Evolutionary conservation across 31 red algal species (phyloP).

Genomic region (Endocladia muricata): DNA sequence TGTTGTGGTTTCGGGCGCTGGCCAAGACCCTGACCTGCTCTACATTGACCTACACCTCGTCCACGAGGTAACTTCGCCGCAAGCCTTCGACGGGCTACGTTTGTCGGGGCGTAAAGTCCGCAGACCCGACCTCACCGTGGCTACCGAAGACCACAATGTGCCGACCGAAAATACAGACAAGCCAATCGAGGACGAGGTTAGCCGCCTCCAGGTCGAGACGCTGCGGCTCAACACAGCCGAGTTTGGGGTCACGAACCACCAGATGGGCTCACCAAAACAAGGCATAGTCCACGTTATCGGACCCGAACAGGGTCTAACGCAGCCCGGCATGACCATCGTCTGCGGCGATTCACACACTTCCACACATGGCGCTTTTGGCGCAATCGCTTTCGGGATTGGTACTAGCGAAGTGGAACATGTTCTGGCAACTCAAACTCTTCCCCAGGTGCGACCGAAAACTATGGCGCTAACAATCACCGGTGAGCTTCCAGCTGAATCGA

Average conservation of each 20-base stretch:
- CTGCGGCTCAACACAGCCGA: not conserved
- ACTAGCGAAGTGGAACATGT: slow-evolving; percentile 84
- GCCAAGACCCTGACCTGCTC: not conserved
- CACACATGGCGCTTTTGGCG: slow-evolving; percentile 90
- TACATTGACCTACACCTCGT: not conserved
- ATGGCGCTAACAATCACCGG: slow-evolving; percentile 86
- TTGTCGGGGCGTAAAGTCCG: not conserved
- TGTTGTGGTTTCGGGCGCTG: too few species aligned
- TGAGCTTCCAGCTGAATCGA: slow-evolving; percentile 66
- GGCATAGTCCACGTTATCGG: slow-evolving; percentile 90
- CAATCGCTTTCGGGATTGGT: slow-evolving; percentile 93
- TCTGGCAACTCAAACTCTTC: slow-evolving; percentile 84
- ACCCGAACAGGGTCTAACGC: slow-evolving; percentile 87
- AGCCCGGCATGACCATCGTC: slow-evolving; percentile 85
- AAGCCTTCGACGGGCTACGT: not conserved
- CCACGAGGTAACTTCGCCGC: not conserved
- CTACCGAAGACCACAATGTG: not conserved
- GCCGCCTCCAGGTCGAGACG: not conserved
- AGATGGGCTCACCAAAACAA: too few species aligned
- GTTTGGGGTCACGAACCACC: not conserved
- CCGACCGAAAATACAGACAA: not conserved
- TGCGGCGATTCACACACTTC: slow-evolving; percentile 94
- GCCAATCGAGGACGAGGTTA: not conserved
- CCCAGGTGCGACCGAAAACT: slow-evolving; percentile 75
- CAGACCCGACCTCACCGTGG: not conserved